phyloP scores from a whole-genome alignment of 2,329 filamentous ascomycete genomes.

The Samsoniella hepiali region DNA sequence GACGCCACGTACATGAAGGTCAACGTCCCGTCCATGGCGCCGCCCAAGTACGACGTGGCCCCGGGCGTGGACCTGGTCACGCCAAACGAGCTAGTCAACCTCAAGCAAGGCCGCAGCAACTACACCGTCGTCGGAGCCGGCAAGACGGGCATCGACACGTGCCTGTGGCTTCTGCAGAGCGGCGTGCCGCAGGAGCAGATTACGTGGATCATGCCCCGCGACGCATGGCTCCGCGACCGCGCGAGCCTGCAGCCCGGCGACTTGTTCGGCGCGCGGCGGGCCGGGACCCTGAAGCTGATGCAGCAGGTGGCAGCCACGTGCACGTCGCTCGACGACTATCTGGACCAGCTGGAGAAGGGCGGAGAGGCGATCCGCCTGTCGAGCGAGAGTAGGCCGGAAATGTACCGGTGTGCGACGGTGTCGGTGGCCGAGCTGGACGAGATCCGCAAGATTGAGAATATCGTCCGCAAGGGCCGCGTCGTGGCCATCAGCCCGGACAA shows the following conservation, averaged over 20 bases:
- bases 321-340: background rate
- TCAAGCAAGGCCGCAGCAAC: background rate
- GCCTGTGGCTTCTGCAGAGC: constrained; percentile 12
- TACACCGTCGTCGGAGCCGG: constrained; percentile 13
- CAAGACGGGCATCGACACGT: constrained; percentile 15
- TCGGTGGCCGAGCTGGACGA: constrained; percentile 10
- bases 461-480: constrained; percentile 19
- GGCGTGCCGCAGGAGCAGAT: constrained; percentile 1
- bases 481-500: constrained; percentile 12
- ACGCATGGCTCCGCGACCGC: constrained; percentile 13
- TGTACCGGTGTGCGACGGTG: constrained; percentile 11
- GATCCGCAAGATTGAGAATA: constrained; percentile 3
- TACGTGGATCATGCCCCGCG: constrained; percentile 14
- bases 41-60: constrained; percentile 3
- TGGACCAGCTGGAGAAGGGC: constrained; percentile 3
- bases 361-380: background rate
- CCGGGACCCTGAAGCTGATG: background rate
- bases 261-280: background rate
- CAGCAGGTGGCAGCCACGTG: background rate
- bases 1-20: constrained; percentile 14
- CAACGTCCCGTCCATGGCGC: constrained; percentile 1
- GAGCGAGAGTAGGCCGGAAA: background rate
- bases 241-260: constrained; percentile 6
- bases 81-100: constrained; percentile 4
- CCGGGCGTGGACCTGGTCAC: background rate